A percentile compares a stretch with the other conserved stretches of the same genome.
Evolutionary conservation across 2,329 filamentous ascomycete genomes (phyloP).

Genomic region (Furcasterigmium sp.): DNA sequence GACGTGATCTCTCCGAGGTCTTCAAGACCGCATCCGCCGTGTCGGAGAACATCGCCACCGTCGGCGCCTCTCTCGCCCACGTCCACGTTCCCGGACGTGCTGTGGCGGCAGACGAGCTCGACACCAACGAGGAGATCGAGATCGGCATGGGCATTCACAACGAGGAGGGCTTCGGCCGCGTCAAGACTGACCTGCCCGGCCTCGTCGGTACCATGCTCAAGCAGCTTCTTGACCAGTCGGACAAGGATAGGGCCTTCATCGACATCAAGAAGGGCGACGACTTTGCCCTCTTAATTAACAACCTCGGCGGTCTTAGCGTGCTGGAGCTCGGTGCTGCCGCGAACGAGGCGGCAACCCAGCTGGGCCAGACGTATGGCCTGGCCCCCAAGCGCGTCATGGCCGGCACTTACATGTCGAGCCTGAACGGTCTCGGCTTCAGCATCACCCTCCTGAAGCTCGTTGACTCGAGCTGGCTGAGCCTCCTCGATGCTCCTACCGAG

Average conservation of each 20-base stretch:
- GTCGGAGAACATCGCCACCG: slow-evolving; percentile 43
- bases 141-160: slow-evolving; percentile 73
- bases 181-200: slow-evolving; percentile 40
- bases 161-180: slow-evolving; percentile 49
- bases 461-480: slow-evolving; percentile 58
- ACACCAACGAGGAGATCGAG: slow-evolving; percentile 51
- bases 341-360: slow-evolving; percentile 47
- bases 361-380: slow-evolving; percentile 36
- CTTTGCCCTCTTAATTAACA: slow-evolving; percentile 63
- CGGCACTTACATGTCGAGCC: slow-evolving; percentile 66
- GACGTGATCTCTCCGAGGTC: slow-evolving; percentile 34
- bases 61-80: slow-evolving; percentile 45
- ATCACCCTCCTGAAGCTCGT: slow-evolving; percentile 58
- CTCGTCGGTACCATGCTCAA: slow-evolving; percentile 57
- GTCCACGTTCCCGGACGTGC: slow-evolving; percentile 49
- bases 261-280: slow-evolving; percentile 50
- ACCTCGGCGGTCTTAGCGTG: slow-evolving; percentile 62
- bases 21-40: slow-evolving; percentile 31
- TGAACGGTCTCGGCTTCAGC: slow-evolving; percentile 69
- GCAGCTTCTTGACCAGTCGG: slow-evolving; percentile 56
- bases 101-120: slow-evolving; percentile 18
- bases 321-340: slow-evolving; percentile 55
- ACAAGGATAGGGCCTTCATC: slow-evolving; percentile 60
- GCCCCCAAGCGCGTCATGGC: slow-evolving; percentile 38
- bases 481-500: slow-evolving; percentile 63